phyloP scores from a whole-genome alignment of 345 rosid species.

The Gossypium herbaceum region DNA sequence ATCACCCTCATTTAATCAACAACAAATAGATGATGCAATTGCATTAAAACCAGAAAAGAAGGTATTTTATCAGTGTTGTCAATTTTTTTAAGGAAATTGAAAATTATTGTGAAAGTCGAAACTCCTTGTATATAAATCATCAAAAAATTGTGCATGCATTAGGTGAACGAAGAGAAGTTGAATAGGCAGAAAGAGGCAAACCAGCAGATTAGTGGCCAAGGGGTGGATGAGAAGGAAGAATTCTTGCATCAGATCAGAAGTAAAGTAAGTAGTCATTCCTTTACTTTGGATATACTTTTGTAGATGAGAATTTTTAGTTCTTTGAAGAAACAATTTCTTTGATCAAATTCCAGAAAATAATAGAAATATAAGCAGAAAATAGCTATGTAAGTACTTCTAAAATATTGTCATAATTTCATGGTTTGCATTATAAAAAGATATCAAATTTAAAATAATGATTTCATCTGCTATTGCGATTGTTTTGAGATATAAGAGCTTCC shows the following conservation, averaged over 20 bases:
- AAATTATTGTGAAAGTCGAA: conserved; percentile 4
- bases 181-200: conserved; percentile 33
- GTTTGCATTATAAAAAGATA: neutral
- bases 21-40: conserved; percentile 24
- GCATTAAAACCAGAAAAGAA: conserved; percentile 34
- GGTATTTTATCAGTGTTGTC: conserved; percentile 32
- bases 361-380: neutral
- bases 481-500: neutral
- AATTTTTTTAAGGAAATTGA: too few relatives aligned
- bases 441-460: neutral
- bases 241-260: conserved; percentile 77
- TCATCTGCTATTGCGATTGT: neutral
- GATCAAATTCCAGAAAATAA: neutral
- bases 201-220: conserved; percentile 33
- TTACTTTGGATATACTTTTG: neutral
- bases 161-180: conserved; percentile 45
- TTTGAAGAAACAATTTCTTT: neutral
- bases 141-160: conserved; percentile 23
- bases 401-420: neutral
- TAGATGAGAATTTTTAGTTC: neutral
- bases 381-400: neutral
- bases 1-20: conserved; percentile 33
- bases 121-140: conserved; percentile 14
- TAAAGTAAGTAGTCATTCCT: conserved; percentile 52
- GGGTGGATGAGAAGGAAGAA: conserved; percentile 60